Percentiles rank a stretch among this genome's conserved stretches.
These are phyloP conservation scores for Chlorophyllum brunneum DNA, from an alignment of 768 basidiomycete genomes.

Conservation along the genomic window DNA sequence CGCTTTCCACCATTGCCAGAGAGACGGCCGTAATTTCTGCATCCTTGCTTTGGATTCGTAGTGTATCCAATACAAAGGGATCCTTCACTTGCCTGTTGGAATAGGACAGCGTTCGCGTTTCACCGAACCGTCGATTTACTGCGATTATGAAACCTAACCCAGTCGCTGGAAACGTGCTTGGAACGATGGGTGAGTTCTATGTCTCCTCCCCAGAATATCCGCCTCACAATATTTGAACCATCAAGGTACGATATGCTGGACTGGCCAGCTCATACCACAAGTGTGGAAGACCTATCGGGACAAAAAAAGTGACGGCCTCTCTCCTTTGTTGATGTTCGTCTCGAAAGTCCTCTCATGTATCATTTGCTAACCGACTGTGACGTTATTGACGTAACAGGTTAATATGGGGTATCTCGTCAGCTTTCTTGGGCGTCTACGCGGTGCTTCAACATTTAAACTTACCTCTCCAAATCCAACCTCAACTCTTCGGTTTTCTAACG, in stretches of 20 bases:
- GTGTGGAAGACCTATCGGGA: slow-evolving; percentile 67
- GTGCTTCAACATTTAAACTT: slow-evolving; percentile 65
- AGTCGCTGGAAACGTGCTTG: slow-evolving; percentile 63
- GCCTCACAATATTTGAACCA: neutral
- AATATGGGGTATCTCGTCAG: slow-evolving; percentile 56
- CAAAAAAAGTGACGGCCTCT: slow-evolving; percentile 68
- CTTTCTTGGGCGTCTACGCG: slow-evolving; percentile 66
- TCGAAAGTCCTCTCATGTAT: neutral
- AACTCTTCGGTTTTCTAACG: slow-evolving; percentile 57
- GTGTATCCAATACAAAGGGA: no score
- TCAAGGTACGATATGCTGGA: slow-evolving; percentile 64
- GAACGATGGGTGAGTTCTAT: slow-evolving; percentile 51
- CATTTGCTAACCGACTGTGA: neutral
- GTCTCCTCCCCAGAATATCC: neutral
- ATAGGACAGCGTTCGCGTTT: no score
- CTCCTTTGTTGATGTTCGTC: slow-evolving; percentile 59
- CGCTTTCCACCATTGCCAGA: no score
- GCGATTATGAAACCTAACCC: slow-evolving; percentile 42
- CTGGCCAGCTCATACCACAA: slow-evolving; percentile 64
- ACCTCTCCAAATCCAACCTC: slow-evolving; percentile 67
- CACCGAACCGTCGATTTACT: neutral
- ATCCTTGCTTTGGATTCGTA: no score
- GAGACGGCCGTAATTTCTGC: no score
- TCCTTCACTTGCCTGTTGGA: no score
- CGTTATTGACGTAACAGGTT: slow-evolving; percentile 31